These are phyloP conservation scores for Sclerotinia borealis DNA, from an alignment of 2,329 filamentous ascomycete species.

Conservation along the genomic window DNA sequence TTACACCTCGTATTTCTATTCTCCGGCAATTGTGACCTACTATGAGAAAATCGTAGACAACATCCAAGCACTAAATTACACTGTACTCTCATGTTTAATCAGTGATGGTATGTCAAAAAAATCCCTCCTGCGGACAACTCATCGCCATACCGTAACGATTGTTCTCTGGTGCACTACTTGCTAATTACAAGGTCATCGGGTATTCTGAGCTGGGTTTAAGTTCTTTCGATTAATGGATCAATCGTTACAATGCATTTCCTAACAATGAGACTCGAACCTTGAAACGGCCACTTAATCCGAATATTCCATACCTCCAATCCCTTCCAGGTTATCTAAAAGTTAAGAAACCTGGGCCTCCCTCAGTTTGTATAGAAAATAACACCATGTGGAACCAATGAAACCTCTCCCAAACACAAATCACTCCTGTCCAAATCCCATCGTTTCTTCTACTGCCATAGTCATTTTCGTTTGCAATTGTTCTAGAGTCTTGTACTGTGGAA, in stretches of 20 bases:
- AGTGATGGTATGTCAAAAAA: neutral
- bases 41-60: neutral
- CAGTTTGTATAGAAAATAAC: slow-evolving; percentile 22
- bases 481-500: slow-evolving; percentile 86
- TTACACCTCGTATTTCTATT: neutral
- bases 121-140: neutral
- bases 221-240: slow-evolving; percentile 6
- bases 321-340: slow-evolving; percentile 4
- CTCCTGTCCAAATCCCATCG: slow-evolving; percentile 97
- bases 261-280: neutral
- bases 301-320: neutral
- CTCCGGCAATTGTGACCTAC: neutral
- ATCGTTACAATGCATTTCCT: slow-evolving; percentile 9
- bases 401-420: slow-evolving; percentile 36
- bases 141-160: neutral
- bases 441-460: slow-evolving; percentile 96
- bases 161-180: neutral
- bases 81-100: neutral
- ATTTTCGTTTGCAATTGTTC: slow-evolving; percentile 84
- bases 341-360: slow-evolving; percentile 4
- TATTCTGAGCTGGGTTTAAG: neutral
- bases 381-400: slow-evolving; percentile 21
- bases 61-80: neutral
- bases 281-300: neutral
- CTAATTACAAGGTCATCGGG: neutral